These are phyloP conservation scores for Nicotiana undulata DNA, from an alignment of 257 asterid species.

Conservation along the genomic window DNA sequence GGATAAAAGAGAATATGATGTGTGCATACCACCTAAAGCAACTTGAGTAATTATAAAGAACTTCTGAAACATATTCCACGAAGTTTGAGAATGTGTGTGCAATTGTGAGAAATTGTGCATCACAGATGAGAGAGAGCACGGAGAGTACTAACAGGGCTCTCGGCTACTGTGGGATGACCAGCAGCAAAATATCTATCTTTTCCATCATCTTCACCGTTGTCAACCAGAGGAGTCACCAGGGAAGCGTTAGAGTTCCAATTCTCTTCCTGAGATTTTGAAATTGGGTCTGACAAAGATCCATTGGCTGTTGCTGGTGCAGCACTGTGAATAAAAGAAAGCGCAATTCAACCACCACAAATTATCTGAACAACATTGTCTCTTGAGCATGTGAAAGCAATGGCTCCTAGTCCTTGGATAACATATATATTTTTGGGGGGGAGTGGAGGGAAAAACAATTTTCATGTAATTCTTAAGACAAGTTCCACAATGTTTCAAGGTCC, in stretches of 20 bases:
- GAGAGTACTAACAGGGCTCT: constrained; percentile 40
- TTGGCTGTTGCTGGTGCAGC: constrained; percentile 42
- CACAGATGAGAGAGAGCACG: neutral
- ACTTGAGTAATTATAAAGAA: neutral
- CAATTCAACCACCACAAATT: neutral
- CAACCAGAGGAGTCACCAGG: constrained; percentile 14
- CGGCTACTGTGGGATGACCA: constrained; percentile 58
- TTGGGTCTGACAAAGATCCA: constrained; percentile 39
- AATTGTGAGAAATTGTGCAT: neutral
- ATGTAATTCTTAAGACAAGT: neutral
- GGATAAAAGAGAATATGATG: neutral
- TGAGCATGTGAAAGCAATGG: neutral
- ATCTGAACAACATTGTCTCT: neutral
- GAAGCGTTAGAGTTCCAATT: constrained; percentile 26
- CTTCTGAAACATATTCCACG: neutral
- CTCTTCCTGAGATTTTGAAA: constrained; percentile 26
- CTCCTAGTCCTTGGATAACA: neutral
- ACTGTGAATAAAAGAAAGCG: constrained; percentile 32
- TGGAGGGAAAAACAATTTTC: neutral
- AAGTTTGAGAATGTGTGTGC: neutral
- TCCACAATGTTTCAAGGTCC: neutral
- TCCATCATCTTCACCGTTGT: constrained; percentile 32
- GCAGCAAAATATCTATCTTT: constrained; percentile 32
- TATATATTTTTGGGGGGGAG: neutral
- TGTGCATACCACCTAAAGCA: neutral